Evolutionary conservation across 1,139 yeast genomes (phyloP), one percentile per base, ranked within the genome.

Genomic region (Saccharomyces pastorianus): DNA sequence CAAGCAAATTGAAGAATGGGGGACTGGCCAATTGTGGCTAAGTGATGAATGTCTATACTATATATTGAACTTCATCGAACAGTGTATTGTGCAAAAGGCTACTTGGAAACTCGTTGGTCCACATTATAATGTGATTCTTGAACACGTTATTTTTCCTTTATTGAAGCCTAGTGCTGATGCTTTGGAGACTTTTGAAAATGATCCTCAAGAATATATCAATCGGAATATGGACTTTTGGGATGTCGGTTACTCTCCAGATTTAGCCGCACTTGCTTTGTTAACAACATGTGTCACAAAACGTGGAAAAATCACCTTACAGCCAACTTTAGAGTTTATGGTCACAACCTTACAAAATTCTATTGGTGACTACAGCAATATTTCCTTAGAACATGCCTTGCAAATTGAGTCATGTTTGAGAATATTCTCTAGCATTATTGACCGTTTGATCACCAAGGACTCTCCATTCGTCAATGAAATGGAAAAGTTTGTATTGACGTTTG

Each of bases 141-240:
- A 84, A 14, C 90, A 85, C 62, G 83, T 93, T 57, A 77, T 91
- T 11, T 90, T 79, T 71, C 97, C 97, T 4, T 71, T 89, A 51
- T 73, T 93, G 52, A 79, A 88, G 59, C 91, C 96, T 9, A 77
- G 80, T 23, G 87, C 86, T 56, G 81, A 79, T 11, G 82, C 81
- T 27, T 73, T 90, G 57, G 96, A 88, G 59, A 72, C 82, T 38
- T 91, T 88, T 72, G 96, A 90, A 58, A 82, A 80, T 58, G 98
- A 93, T 65, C 98, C 98, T 6, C 87, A 82, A 55, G 97, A 91
- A 69, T 93, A 90, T 67, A 87, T 93, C 59, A 91, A 88, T 69
- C 78, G 85, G 61, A 82, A 83, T 56, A 77, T 89, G 64, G 96
- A 89, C 66, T 73, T 81, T 38, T 80, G 80, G 67, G 74, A 73